Conservation (phyloP, 116 monocot genomes). For the Iris pallida region DNA sequence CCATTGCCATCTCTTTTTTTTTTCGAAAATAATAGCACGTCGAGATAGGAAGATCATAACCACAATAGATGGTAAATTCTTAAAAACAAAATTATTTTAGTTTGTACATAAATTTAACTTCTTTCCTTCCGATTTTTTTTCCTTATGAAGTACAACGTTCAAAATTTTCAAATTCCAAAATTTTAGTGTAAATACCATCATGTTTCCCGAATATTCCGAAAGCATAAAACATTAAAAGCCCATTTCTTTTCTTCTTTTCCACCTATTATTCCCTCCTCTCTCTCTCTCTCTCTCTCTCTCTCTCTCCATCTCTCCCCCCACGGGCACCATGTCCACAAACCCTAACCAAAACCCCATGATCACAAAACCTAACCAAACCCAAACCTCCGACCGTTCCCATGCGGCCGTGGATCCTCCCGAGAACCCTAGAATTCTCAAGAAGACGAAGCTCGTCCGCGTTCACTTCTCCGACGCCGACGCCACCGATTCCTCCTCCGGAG, state of each 20-base stretch:
- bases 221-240: neutral
- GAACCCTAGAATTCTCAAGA: too few species aligned
- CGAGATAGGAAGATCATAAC: too few species aligned
- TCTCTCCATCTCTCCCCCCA: neutral
- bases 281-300: neutral
- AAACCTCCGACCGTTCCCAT: neutral
- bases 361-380: neutral
- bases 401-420: constrained; percentile 15
- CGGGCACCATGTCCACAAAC: neutral
- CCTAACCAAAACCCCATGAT: neutral
- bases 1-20: too few species aligned
- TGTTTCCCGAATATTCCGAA: neutral
- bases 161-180: neutral
- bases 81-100: neutral
- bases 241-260: neutral
- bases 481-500: constrained; percentile 13
- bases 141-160: neutral
- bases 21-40: too few species aligned
- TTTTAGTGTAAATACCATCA: neutral
- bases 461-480: constrained; percentile 19
- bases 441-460: constrained; percentile 10
- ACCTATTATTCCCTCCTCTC: neutral
- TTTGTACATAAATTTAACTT: neutral
- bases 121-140: neutral
- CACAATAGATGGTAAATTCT: neutral